Base-by-base conservation (phyloP, 2,329 filamentous ascomycete genomes). In the Pseudogymnoascus sp. region DNA sequence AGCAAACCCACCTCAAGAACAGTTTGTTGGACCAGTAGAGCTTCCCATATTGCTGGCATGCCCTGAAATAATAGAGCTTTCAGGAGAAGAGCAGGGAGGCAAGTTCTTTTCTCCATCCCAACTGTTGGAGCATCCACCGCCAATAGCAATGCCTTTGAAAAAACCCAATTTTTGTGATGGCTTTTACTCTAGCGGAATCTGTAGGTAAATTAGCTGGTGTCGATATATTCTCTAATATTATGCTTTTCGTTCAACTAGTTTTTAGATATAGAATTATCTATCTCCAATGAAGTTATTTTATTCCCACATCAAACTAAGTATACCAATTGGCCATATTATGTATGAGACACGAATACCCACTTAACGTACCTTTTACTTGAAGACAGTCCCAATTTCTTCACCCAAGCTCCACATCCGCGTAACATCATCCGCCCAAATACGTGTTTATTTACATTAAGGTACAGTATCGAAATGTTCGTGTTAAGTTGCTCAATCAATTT, bases 41-140 rank as follows among this genome's bases (percentile, higher is more conserved):
- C 61, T 58, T 60, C 60, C 63, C 44, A 33, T 58, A 29, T 51
- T 29, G 38, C 44, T 31, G 33, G 64, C 59, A 42, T 62, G 62
- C 39, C 63, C 48, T 42, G 21, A 4, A 58, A 63, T 58, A 36
- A 61, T 51, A 12, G 61, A 66, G 59, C 60, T 66, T 31, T 44
- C 55, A 41, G 60, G 55, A 8, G 61, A 65, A 61, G 59, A 64
- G n/a, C 13, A 10, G 17, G 51, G 51, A 55, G 48, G 15, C 17
- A 63, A 39, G 63, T 51, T 35, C 38, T 39, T 35, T 62, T 39
- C 59, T 58, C 29, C 33, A 38, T 31, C 44, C 41, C 41, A 59
- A 39, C 35, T 61, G 10, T 48, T 63, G 29, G 60, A 62, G 48
- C 27, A 21, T 59, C 36, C 58, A 62, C 61, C 61, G 58, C 61